These are phyloP conservation scores for Clonostachys chloroleuca DNA, from an alignment of 2,329 filamentous ascomycete species.

Conservation along the genomic window DNA sequence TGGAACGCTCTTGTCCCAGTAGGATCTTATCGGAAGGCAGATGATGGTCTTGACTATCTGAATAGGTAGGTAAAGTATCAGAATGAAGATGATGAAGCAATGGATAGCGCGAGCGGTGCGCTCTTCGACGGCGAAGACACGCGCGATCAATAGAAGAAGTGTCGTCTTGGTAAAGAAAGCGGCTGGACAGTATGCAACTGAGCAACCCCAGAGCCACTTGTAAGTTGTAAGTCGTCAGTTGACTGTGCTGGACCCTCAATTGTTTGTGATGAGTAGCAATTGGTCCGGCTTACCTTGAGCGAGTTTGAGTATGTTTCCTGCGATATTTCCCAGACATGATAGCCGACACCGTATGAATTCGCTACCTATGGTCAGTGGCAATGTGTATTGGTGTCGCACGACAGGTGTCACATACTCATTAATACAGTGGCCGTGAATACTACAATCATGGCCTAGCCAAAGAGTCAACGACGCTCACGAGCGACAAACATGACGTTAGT, in stretches of 20 bases:
- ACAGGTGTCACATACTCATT: too few species aligned
- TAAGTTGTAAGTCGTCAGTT: too few species aligned
- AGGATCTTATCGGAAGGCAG: conserved; percentile 13
- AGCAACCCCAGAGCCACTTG: conserved; percentile 18
- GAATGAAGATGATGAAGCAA: conserved; percentile 15
- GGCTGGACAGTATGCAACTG: conserved; percentile 18
- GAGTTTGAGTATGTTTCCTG: background rate
- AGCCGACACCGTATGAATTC: conserved; percentile 12
- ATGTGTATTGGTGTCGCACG: background rate
- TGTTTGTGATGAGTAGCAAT: too few species aligned
- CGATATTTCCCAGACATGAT: conserved; percentile 14
- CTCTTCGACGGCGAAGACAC: conserved; percentile 17
- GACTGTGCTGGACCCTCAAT: too few species aligned
- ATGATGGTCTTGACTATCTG: conserved; percentile 16
- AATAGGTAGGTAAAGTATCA: conserved; percentile 17
- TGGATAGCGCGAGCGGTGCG: conserved; percentile 16
- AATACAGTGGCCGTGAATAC: too few species aligned
- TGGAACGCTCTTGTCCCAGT: conserved; percentile 12
- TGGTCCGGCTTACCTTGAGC: too few species aligned
- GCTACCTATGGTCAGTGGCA: conserved; percentile 6
- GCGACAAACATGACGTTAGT: background rate
- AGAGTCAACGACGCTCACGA: background rate
- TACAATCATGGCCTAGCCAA: background rate
- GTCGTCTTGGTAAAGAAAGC: conserved; percentile 22
- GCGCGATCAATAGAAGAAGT: conserved; percentile 20